Base-by-base conservation (phyloP, 139 green algal species). In the Micractinium sp. region DNA sequence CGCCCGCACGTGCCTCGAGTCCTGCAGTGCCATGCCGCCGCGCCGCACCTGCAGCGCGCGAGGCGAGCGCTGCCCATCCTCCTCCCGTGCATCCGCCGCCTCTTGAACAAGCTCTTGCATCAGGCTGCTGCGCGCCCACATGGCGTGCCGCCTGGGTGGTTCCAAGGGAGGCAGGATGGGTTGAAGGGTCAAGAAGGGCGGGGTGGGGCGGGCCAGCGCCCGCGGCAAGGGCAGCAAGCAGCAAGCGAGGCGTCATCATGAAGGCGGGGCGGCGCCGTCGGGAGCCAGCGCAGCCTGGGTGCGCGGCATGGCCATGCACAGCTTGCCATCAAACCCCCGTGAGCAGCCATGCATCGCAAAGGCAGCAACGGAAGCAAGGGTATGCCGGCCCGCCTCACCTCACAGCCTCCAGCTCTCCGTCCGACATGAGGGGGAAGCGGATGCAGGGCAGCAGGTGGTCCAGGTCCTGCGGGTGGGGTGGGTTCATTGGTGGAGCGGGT, bases 401-500 rank as follows among this genome's bases (percentile, higher is more conserved):
- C 60, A 95, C 63, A 22, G 33, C 89, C 89, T 91, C 73, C 27
- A 94, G 84, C 76, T 96, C 91, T 7, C 69, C 73, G 14, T 90
- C 81, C 9, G 13, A 81, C 94, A 96, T 96, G 19, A 97, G 85
- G 1, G 94, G 93, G 77, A 96, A 98, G 33, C 94, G 89, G 18
- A 97, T 92, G 47, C 93, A 87, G 16, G 90, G 90, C 85, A 97
- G 85, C 83, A 97, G 82, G 56, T 88, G 41, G 4, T 92, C 87
- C 25, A 93, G 36, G 22, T 93, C 93, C 76, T 75, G 92, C 69
- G 33, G 31, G 39, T 56, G 35, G 22, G 15, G 31, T 38, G 31
- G 19, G 19, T 41, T 9, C 73, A 22, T 39, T 38, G 23, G 3
- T 73, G 20, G 63, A 73, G 7, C 16, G 63, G 63, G 63, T 73